A percentile compares a stretch with the other conserved stretches of the same genome.
phyloP scores from a whole-genome alignment of 2,329 filamentous ascomycete genomes.

The Didymellaceae sp. region DNA sequence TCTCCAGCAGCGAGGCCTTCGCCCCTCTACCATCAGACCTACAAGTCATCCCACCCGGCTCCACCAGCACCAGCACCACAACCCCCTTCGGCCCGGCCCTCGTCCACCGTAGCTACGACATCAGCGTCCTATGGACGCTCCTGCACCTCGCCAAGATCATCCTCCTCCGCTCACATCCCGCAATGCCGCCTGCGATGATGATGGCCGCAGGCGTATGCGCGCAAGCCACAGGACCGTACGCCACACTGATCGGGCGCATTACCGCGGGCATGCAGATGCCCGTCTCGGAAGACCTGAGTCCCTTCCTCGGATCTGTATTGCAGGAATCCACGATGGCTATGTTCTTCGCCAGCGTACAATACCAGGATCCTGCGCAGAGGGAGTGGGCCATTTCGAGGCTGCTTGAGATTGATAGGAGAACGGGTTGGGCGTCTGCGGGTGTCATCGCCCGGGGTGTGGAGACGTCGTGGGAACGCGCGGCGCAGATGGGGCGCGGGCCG shows the following conservation, averaged over 20 bases:
- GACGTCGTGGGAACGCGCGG: slow-evolving; percentile 79
- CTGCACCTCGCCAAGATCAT: slow-evolving; percentile 86
- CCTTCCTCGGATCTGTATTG: slow-evolving; percentile 78
- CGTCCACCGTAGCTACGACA: slow-evolving; percentile 84
- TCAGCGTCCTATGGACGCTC: slow-evolving; percentile 86
- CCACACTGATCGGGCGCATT: slow-evolving; percentile 80
- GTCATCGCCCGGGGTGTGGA: slow-evolving; percentile 87
- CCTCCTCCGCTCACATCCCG: slow-evolving; percentile 81
- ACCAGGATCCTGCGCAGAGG: slow-evolving; percentile 73
- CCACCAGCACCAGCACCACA: slow-evolving; percentile 35
- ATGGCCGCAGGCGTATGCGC: slow-evolving; percentile 82
- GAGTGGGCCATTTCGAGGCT: slow-evolving; percentile 78
- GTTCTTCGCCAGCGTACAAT: slow-evolving; percentile 88
- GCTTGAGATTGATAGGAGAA: slow-evolving; percentile 76
- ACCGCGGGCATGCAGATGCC: slow-evolving; percentile 69
- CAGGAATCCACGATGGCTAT: slow-evolving; percentile 82
- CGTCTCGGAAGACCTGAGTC: slow-evolving; percentile 63
- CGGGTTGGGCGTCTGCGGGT: slow-evolving; percentile 84
- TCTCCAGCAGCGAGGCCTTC: slow-evolving; percentile 75
- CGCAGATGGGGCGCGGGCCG: slow-evolving; percentile 75
- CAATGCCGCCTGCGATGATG: slow-evolving; percentile 90
- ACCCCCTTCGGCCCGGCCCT: slow-evolving; percentile 84
- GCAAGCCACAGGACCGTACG: slow-evolving; percentile 71
- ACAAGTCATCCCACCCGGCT: slow-evolving; percentile 59
- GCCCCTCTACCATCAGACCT: slow-evolving; percentile 75